Percentiles rank a stretch among this genome's conserved stretches.
These are phyloP conservation scores for Amylostereum areolatum DNA, from an alignment of 1,284 basidiomycete genomes.

Conservation along the genomic window DNA sequence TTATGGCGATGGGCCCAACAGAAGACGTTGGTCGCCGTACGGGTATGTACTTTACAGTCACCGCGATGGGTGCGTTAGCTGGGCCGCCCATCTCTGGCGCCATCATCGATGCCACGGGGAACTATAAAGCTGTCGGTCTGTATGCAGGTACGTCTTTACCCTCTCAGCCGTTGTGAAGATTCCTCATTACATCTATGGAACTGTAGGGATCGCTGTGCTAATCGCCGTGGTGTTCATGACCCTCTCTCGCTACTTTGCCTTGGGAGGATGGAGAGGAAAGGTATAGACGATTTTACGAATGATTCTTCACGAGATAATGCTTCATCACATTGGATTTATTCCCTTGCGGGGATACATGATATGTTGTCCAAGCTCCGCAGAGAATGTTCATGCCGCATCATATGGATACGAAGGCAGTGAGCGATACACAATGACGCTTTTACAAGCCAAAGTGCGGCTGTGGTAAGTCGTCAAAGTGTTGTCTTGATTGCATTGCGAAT, in stretches of 20 bases:
- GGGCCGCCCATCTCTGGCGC: slow-evolving; percentile 58
- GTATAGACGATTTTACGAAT: slow-evolving; percentile 2
- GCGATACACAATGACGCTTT: no score
- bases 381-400: no score
- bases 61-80: slow-evolving; percentile 39
- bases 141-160: slow-evolving; percentile 42
- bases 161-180: no score
- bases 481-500: no score
- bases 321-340: no score
- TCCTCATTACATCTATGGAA: neutral
- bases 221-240: slow-evolving; percentile 9
- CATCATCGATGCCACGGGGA: slow-evolving; percentile 38
- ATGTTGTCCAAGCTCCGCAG: no score
- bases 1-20: slow-evolving; percentile 52
- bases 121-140: slow-evolving; percentile 47
- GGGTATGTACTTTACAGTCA: slow-evolving; percentile 51
- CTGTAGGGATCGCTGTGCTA: slow-evolving; percentile 12
- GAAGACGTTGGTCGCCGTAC: slow-evolving; percentile 55
- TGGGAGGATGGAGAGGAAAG: slow-evolving; percentile 7
- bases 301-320: neutral
- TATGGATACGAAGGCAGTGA: no score
- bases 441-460: no score
- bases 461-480: no score
- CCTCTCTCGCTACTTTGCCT: slow-evolving; percentile 7
- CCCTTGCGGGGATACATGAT: no score